These are phyloP conservation scores for Oryza rufipogon DNA, from an alignment of 176 grass and related monocot genomes.

Conservation along the genomic window DNA sequence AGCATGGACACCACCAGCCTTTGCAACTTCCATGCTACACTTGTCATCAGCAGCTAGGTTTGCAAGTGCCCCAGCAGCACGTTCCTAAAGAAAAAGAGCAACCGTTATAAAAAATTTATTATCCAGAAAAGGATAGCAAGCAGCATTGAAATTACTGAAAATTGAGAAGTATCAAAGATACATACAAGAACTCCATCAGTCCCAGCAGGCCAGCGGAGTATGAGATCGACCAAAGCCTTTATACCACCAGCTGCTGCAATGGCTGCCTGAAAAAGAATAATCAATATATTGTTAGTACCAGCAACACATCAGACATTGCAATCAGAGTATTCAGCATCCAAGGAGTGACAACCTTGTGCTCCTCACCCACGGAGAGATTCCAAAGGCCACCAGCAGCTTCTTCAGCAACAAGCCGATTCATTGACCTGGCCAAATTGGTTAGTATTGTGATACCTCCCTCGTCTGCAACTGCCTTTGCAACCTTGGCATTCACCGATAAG, in stretches of 20 bases:
- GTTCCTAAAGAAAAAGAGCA: slow-evolving; percentile 73
- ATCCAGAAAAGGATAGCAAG: background rate
- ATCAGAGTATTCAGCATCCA: slow-evolving; percentile 28
- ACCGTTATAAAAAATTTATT: slow-evolving; percentile 28
- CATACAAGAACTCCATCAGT: slow-evolving; percentile 96
- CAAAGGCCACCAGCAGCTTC: slow-evolving; percentile 99
- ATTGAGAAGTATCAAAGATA: slow-evolving; percentile 21
- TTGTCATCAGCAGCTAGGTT: slow-evolving; percentile 99
- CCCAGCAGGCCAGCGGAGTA: slow-evolving; percentile 87
- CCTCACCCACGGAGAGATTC: slow-evolving; percentile 99
- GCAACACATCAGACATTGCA: slow-evolving; percentile 9
- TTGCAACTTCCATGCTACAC: slow-evolving; percentile 96
- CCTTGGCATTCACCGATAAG: slow-evolving; percentile 85
- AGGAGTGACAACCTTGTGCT: slow-evolving; percentile 86
- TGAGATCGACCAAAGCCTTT: slow-evolving; percentile 94
- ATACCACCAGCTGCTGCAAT: slow-evolving; percentile 89
- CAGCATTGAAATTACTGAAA: slow-evolving; percentile 27
- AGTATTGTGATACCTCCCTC: slow-evolving; percentile 92
- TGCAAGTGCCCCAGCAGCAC: slow-evolving; percentile 93
- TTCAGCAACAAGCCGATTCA: slow-evolving; percentile 94
- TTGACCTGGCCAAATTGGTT: slow-evolving; percentile 79
- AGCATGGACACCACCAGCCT: slow-evolving; percentile 94
- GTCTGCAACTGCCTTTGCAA: slow-evolving; percentile 95
- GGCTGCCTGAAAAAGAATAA: slow-evolving; percentile 58
- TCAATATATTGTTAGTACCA: slow-evolving; percentile 42